Evolutionary conservation across 495 filamentous ascomycete genomes (phyloP), one percentile per base, ranked within the genome.

Genomic region (Aspergillus leporis): DNA sequence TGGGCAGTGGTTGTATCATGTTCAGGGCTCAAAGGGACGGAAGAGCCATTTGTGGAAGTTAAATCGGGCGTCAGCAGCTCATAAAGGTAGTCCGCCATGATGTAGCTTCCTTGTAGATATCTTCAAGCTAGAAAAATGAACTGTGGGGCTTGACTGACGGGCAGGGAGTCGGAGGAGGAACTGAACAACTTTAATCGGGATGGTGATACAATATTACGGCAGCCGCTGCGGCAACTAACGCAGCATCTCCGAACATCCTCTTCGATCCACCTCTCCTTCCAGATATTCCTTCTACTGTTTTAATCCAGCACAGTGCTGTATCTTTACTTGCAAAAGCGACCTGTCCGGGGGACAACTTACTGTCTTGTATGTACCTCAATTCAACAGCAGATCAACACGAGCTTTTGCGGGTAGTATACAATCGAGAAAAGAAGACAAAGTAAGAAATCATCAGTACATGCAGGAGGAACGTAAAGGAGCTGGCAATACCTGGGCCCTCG

Each of bases 61-160:
- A 88, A 72, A 66, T 86, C 82, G 21, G 87, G 86, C 30, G 83
- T 76, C 16, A 97, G 81, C 9, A 92, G 84, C 61, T 90, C 88
- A 51, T 89, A 84, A 51, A 95, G 80, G 41, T 82, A 87, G 61
- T 90, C 88, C 52, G 85, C 80, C 87, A 90, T 90, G 55, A 18
- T 64, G 23, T 25, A 22, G 9, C n/a, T 5, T 31, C 21, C 46
- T 19, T 18, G 5, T 34, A 7, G 25, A 41, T 16, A 5, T 41
- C 2, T 41, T 18, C 38, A 41, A 41, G 19, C 7, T n/a, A 45
- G 41, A 41, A 59, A 21, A 8, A 23, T 23, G 1, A 47, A 23
- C 12, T 47, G 19, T 47, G 43, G 43, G 43, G 43, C 43, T 22
- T 47, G 43, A 10, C 3, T 47, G 18, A 7, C 18, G 8, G n/a